Evolutionary conservation across 1,284 basidiomycete species (phyloP).

Genomic region (Bjerkandera adusta): DNA sequence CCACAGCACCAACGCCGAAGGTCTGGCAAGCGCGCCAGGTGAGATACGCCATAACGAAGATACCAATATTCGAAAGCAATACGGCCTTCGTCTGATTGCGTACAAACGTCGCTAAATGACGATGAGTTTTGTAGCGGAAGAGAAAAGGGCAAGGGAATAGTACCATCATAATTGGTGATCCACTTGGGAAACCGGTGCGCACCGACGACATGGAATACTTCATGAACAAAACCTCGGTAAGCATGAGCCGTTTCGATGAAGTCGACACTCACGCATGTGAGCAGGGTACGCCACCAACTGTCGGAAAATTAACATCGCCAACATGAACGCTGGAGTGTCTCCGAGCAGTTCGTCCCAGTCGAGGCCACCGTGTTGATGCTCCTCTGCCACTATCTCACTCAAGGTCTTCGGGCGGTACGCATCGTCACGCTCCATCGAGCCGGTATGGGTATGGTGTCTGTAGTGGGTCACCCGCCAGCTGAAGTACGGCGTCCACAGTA

Average conservation of each 20-base stretch:
- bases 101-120: constrained; percentile 44
- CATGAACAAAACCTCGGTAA: neutral
- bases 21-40: constrained; percentile 29
- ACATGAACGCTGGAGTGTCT: constrained; percentile 58
- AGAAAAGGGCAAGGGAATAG: constrained; percentile 31
- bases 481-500: constrained; percentile 30
- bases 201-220: constrained; percentile 62
- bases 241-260: neutral
- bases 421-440: constrained; percentile 52
- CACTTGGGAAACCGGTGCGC: constrained; percentile 66
- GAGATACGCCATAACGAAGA: constrained; percentile 42
- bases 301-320: constrained; percentile 49
- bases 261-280: constrained; percentile 50
- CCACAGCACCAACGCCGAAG: constrained; percentile 36
- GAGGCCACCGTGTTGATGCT: constrained; percentile 29
- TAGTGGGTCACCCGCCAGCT: constrained; percentile 40
- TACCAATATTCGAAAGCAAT: constrained; percentile 51
- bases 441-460: constrained; percentile 35
- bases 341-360: constrained; percentile 57
- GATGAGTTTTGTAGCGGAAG: neutral
- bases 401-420: constrained; percentile 60
- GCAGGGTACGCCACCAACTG: constrained; percentile 77
- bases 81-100: constrained; percentile 48
- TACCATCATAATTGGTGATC: constrained; percentile 62
- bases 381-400: constrained; percentile 46